These are phyloP conservation scores for Creolimax fragrantissima DNA, from an alignment of 78 protist genomes.

Conservation along the genomic window DNA sequence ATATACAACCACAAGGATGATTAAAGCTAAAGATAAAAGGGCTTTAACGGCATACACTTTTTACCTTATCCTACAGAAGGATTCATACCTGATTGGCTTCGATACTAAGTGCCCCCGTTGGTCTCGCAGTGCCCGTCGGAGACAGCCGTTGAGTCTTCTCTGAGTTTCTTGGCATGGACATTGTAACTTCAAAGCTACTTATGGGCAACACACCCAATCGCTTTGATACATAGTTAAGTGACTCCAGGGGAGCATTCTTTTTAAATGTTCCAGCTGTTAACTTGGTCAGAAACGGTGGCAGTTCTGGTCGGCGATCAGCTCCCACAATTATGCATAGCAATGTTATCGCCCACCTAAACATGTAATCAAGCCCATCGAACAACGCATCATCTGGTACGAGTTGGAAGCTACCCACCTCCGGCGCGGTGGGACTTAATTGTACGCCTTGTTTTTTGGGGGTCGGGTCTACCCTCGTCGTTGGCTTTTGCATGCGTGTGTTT, in stretches of 20 bases:
- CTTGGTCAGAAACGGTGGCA: background rate
- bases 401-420: background rate
- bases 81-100: no score
- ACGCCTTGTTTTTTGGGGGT: background rate
- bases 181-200: background rate
- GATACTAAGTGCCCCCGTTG: no score
- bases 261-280: background rate
- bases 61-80: no score
- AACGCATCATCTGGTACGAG: background rate
- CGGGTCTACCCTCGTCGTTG: background rate
- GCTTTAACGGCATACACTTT: no score
- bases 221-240: background rate
- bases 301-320: background rate
- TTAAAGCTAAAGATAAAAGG: no score
- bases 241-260: background rate
- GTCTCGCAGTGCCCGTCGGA: no score
- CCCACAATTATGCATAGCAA: background rate
- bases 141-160: no score
- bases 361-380: background rate
- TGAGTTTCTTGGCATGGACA: no score
- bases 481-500: background rate
- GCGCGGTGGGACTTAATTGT: background rate
- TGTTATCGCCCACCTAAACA: background rate
- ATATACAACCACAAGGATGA: no score
- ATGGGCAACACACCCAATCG: background rate